Base-by-base conservation (phyloP, 164 flowering plant genomes). In the Aristolochia fimbriata region DNA sequence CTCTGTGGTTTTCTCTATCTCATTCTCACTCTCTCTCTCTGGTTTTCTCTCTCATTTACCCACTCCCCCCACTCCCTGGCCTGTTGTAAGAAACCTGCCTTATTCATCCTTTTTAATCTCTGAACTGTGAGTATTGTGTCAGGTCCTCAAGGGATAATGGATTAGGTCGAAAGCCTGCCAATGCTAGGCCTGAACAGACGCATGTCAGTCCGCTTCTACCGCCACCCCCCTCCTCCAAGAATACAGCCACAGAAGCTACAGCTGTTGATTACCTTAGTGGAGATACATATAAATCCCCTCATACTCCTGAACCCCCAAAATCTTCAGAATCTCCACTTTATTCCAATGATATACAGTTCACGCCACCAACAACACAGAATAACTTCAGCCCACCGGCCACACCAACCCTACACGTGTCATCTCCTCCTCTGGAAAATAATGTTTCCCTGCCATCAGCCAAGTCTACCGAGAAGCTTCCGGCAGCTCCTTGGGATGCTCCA, bases 181-280 rank as follows among this genome's bases (percentile, higher is more conserved):
- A 58, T 47, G 52, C 51, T 20, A 74, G 55, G 33, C 57, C 58
- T 45, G 78, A 76, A 66, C 78, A 77, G 8, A 58, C 37, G 2
- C 71, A 62, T 43, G 66, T 69, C 20, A 83, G 66, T 71, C 88
- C 90, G 7, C 49, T 86, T 67, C 78, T 88, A 53, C 95, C 95
- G 63, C 97, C 97, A 47, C 95, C 94, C n/a, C 90, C 96, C 19
- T 61, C 86, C 11, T 77, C 82, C 16, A 83, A 64, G 72, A 74
- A 57, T 51, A 72, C 88, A 6, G 5, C 33, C 47, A n/a, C 71
- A 51, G 86, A 78, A 58, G 56, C 78, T 20, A 63, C 64, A 17
- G 43, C 62, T 54, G 60, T 88, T 55, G 97, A 94, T 70, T 91
- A 83, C 78, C 93, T 92, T 37, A 92, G 98, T 68, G 96, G 97